Conservation (phyloP, 169 alveolate genomes). For the Plasmodium vinckei region DNA sequence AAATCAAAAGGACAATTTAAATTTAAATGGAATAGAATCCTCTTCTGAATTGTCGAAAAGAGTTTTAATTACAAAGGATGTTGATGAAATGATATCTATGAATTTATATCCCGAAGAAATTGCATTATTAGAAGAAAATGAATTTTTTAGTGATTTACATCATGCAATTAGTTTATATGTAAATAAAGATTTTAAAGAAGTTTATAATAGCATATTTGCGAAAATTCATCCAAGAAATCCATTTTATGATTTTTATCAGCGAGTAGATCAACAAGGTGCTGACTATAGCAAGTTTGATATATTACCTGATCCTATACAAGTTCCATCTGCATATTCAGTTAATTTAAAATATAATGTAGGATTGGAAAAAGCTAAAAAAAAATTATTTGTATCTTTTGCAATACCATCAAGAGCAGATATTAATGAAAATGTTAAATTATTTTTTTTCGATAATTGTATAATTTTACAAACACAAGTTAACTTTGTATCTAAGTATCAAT, state of each 20-base stretch:
- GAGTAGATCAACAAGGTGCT: slow-evolving; percentile 7
- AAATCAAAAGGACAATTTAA: not conserved
- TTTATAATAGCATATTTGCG: slow-evolving; percentile 16
- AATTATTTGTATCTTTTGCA: not conserved
- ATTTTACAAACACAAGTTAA: slow-evolving; percentile 8
- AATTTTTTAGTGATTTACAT: slow-evolving; percentile 4
- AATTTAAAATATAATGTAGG: slow-evolving; percentile 10
- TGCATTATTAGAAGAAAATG: slow-evolving; percentile 1
- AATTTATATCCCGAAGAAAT: slow-evolving; percentile 18
- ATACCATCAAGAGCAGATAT: slow-evolving; percentile 43
- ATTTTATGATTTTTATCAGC: not conserved
- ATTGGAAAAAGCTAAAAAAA: slow-evolving; percentile 18
- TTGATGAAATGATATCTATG: not conserved
- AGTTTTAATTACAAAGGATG: not conserved
- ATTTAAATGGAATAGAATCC: not conserved
- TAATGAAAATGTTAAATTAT: slow-evolving; percentile 21
- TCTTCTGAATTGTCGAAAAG: not conserved
- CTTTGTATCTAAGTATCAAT: slow-evolving; percentile 1
- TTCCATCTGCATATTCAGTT: not conserved
- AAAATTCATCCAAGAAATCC: slow-evolving; percentile 30
- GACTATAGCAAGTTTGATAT: slow-evolving; percentile 4
- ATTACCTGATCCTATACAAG: not conserved
- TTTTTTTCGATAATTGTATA: slow-evolving; percentile 24
- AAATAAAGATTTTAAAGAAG: slow-evolving; percentile 27
- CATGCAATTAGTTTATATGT: slow-evolving; percentile 26